Evolutionary conservation across 2,329 filamentous ascomycete species (phyloP), one percentile per base, ranked within the genome.

Genomic region (Graphilbum ipis-grandicollis): DNA sequence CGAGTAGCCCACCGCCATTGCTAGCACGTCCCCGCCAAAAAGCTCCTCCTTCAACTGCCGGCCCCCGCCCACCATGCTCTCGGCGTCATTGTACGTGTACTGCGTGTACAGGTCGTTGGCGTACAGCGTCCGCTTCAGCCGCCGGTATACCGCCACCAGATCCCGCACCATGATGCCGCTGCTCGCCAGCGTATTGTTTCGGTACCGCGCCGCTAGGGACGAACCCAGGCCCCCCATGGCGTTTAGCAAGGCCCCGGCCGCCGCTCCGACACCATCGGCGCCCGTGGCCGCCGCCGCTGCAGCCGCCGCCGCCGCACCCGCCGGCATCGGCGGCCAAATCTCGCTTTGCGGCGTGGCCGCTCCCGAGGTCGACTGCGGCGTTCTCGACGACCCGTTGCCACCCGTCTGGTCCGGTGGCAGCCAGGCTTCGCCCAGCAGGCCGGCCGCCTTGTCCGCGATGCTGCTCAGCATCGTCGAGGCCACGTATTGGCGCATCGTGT

Each of bases 1-100:
- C 0, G 86, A 88, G 52, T 76, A 84, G 2, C 83, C 88, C 13
- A 94, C 73, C 2, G 74, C 63, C 40, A 66, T 65, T 13, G 75
- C 68, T 10, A 85, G 55, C 1, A 68, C 66, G 47, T 80, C 75
- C 39, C 67, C 69, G 18, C 54, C 57, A 38, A 56, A 58, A 5
- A 77, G 52, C 39, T 71, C 62, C 35, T 64, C 59, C 14, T 50
- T 47, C 29, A 48, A 34, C 17, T 43, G 44, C 2, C 45, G 46
- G 43, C 48, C 17, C 37, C 43, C 41, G 29, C n/a, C 29, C n/a
- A 3, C 29, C n/a, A 15, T 5, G 29, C 15, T 15, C 5, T 9
- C 29, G n/a, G 6, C 29, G 29, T 15, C 15, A 7, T 31, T 12
- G 14, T n/a, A 44, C n/a, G 47, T 47, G 42, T 63, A 55, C 9